Percentiles rank a stretch among this genome's conserved stretches.
These are phyloP conservation scores for Huntiella abstrusa DNA, from an alignment of 2,329 filamentous ascomycete species.

Conservation along the genomic window DNA sequence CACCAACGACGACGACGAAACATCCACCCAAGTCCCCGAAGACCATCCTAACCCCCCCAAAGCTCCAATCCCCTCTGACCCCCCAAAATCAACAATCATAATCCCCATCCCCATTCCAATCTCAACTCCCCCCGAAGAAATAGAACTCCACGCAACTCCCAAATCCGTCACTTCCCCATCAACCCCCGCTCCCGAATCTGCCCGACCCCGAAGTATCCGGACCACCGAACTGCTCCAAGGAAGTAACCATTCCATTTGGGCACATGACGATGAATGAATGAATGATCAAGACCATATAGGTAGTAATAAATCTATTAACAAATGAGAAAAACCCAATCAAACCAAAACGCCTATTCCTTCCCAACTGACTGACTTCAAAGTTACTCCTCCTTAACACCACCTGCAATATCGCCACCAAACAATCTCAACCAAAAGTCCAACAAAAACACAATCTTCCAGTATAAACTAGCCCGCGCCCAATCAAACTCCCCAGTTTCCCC, in stretches of 20 bases:
- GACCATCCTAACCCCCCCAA: no score
- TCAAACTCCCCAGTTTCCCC: slow-evolving; percentile 62
- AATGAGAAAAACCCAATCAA: background rate
- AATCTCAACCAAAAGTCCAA: slow-evolving; percentile 38
- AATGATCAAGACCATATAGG: background rate
- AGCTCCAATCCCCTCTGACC: no score
- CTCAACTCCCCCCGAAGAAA: no score
- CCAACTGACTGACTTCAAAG: background rate
- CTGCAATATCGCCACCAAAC: slow-evolving; percentile 39
- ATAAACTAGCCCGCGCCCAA: slow-evolving; percentile 45
- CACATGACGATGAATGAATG: background rate
- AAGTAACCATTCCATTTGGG: slow-evolving; percentile 1
- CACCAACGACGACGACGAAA: background rate
- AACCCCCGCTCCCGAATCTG: no score
- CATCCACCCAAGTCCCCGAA: no score
- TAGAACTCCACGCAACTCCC: no score
- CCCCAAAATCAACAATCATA: no score
- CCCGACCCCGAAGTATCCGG: background rate
- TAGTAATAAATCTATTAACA: background rate
- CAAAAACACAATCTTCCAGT: slow-evolving; percentile 49
- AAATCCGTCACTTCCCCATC: no score
- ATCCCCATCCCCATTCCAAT: no score
- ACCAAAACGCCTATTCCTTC: background rate
- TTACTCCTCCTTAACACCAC: slow-evolving; percentile 39
- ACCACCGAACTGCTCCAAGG: background rate